These are phyloP conservation scores for Yamadazyma nakazawae DNA, from an alignment of 805 yeast genomes.

Conservation along the genomic window DNA sequence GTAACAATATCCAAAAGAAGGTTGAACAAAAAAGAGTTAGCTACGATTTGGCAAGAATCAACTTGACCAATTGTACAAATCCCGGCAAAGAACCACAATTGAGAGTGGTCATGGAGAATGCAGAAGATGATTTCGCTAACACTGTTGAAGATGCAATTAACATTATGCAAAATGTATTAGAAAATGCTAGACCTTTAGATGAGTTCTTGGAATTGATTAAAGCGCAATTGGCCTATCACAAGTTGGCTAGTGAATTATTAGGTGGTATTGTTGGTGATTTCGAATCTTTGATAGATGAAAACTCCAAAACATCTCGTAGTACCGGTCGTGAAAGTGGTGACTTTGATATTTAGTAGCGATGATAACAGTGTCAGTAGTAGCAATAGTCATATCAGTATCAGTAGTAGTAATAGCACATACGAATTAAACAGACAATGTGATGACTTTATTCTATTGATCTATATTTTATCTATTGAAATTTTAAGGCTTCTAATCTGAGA, in stretches of 20 bases:
- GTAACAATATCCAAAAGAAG: conserved; percentile 63
- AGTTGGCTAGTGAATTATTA: conserved; percentile 66
- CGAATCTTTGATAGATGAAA: conserved; percentile 56
- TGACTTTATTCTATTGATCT: not conserved
- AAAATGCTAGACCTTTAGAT: conserved; percentile 63
- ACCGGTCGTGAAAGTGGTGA: conserved; percentile 31
- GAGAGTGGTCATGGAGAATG: conserved; percentile 73
- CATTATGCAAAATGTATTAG: conserved; percentile 76
- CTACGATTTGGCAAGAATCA: conserved; percentile 71
- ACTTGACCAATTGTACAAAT: conserved; percentile 37
- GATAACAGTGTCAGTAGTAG: not conserved
- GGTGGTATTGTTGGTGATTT: conserved; percentile 61
- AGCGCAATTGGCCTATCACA: conserved; percentile 81
- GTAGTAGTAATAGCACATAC: too few species aligned
- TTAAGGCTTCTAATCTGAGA: conserved; percentile 29
- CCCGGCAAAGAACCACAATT: conserved; percentile 64
- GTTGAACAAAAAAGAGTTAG: conserved; percentile 77
- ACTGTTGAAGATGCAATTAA: conserved; percentile 85
- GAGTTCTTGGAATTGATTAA: conserved; percentile 64
- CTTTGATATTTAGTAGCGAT: conserved; percentile 24
- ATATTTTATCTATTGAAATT: conserved; percentile 12
- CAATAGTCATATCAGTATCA: not conserved
- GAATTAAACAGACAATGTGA: not conserved
- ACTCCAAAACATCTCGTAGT: conserved; percentile 13
- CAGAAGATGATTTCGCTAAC: conserved; percentile 87